phyloP scores from a whole-genome alignment of 495 filamentous ascomycete genomes.

The Halenospora varia region DNA sequence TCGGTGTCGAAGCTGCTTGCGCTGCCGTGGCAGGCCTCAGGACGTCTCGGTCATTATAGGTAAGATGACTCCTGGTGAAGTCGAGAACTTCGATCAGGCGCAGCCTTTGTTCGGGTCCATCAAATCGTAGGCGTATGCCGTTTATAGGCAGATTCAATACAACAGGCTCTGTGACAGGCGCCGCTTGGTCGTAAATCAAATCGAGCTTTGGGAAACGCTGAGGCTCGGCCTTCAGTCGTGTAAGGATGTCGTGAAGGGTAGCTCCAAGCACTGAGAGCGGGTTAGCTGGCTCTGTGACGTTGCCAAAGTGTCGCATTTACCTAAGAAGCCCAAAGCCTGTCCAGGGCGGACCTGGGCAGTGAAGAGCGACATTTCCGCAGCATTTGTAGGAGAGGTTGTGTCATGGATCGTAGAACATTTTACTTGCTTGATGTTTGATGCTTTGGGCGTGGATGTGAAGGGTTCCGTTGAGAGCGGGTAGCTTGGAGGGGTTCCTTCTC shows the following conservation, averaged over 20 bases:
- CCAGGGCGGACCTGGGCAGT: conserved; percentile 72
- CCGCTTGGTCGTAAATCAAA: conserved; percentile 63
- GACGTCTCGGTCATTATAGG: conserved; percentile 83
- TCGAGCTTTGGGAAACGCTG: conserved; percentile 78
- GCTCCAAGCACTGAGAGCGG: conserved; percentile 68
- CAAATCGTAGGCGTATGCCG: conserved; percentile 85
- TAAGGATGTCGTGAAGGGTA: conserved; percentile 84
- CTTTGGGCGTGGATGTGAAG: not conserved
- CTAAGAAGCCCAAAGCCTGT: conserved; percentile 72
- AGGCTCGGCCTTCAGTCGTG: conserved; percentile 78
- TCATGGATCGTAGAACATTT: not conserved
- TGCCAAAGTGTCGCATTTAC: conserved; percentile 35
- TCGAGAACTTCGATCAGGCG: conserved; percentile 87
- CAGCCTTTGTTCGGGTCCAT: conserved; percentile 87
- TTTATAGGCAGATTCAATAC: conserved; percentile 73
- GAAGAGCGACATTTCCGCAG: conserved; percentile 46
- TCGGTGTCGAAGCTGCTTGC: conserved; percentile 31
- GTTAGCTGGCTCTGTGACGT: not conserved
- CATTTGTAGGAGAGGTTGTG: not conserved
- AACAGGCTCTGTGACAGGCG: conserved; percentile 70
- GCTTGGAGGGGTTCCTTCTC: conserved; percentile 3
- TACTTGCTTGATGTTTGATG: no score
- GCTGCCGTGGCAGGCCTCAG: conserved; percentile 53
- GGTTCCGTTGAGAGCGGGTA: not conserved
- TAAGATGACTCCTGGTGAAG: conserved; percentile 79